These are phyloP conservation scores for Orbilia javanica DNA, from an alignment of 2,329 filamentous ascomycete species.

Conservation along the genomic window DNA sequence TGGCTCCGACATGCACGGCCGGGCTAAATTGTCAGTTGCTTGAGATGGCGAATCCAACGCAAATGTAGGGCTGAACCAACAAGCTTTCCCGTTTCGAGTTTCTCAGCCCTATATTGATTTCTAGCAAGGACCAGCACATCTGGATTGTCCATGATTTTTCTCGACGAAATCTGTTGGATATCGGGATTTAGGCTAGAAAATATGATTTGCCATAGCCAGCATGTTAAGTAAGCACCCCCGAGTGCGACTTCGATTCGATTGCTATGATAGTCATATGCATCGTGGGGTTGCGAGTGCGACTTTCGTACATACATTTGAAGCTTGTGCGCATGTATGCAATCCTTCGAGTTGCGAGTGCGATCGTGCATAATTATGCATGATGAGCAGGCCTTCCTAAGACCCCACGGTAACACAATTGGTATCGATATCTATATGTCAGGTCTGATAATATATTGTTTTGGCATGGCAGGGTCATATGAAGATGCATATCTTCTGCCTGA, in stretches of 20 bases:
- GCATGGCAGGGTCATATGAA: not conserved
- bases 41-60: not conserved
- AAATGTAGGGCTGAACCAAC: not conserved
- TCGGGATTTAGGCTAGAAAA: not conserved
- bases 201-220: not conserved
- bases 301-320: not conserved
- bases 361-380: not conserved
- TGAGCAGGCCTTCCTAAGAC: not conserved
- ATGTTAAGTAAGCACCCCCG: not conserved
- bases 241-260: no score
- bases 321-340: not conserved
- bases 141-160: not conserved
- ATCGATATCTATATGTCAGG: no score
- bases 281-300: not conserved
- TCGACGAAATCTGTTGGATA: not conserved
- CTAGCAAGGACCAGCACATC: not conserved
- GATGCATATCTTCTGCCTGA: not conserved
- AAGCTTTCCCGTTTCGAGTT: not conserved
- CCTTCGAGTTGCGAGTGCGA: conserved; percentile 2
- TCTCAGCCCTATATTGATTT: not conserved
- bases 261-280: no score
- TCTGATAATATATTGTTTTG: not conserved
- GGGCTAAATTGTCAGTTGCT: not conserved
- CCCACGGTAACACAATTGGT: not conserved
- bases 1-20: no score